Base-by-base conservation (phyloP, 768 basidiomycete genomes). In the Cubamyces sp. region DNA sequence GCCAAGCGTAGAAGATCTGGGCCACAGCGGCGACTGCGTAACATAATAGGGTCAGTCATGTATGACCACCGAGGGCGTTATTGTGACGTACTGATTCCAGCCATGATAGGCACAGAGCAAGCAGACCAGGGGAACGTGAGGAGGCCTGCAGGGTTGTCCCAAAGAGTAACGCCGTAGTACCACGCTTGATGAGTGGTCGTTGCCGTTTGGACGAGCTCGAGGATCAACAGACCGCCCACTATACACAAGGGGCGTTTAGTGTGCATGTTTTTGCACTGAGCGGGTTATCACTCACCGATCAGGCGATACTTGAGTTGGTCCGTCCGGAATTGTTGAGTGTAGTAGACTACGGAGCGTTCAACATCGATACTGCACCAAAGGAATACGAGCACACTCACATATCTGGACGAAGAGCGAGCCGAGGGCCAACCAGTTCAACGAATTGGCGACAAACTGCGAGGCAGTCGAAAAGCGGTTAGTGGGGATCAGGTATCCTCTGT, bases 1-100 rank as follows among this genome's bases (percentile, higher is more conserved):
- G 65, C 64, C 67, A 69, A 11, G 69, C 66, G 53, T 69, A 71
- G 58, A 69, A 71, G 11, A 69, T 15, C 54, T 71, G 70, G 34
- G 67, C 64, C 3, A 68, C 53, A 18, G 56, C 49, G 5, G 68
- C 54, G 45, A 69, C 68, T 70, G 18, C 6, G 15, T 1, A 34
- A 34, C 34, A 39, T 21, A 47, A 30, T 23, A 18, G 21, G 7
- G 53, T 49, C 34, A 25, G 47, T 11, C 4, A 19, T 8, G 19
- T 39, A 46, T 54, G 7, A 25, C 4, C 16, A 45, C 57, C 23
- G 9, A 34, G 9, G 9, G 9, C 34, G 34, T 9, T 34, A 9
- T 11, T 11, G 9, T 5, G 9, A 34, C 34, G 34, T 21, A 72
- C 71, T 66, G 37, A 68, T 42, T 18, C 60, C 69, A 12, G 65